A percentile compares a stretch with the other conserved stretches of the same genome.
phyloP scores from a whole-genome alignment of 78 protist species.

The Chrysochromulina parva region DNA sequence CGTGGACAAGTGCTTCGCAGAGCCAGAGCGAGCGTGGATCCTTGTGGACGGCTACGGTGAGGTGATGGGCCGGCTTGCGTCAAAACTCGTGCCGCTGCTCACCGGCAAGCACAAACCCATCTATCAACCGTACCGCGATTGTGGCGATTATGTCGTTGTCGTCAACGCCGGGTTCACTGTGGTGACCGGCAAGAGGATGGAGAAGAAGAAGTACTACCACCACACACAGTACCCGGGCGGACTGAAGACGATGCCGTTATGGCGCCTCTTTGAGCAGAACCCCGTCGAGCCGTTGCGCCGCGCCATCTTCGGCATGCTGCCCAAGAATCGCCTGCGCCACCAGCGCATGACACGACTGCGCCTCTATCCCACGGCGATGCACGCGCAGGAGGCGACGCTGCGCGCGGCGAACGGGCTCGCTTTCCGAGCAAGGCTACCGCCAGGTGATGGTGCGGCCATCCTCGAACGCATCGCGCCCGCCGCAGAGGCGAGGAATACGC shows the following conservation, averaged over 20 bases:
- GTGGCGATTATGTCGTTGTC: background rate
- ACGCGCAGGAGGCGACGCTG: background rate
- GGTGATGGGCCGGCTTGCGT: background rate
- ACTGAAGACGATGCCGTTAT: background rate
- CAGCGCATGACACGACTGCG: conserved; percentile 23
- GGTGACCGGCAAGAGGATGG: background rate
- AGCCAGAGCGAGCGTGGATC: background rate
- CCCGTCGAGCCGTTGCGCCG: background rate
- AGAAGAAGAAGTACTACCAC: background rate
- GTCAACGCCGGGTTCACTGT: background rate
- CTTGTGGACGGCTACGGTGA: background rate
- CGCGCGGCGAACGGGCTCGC: no score
- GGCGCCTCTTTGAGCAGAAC: background rate
- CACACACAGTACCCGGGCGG: background rate
- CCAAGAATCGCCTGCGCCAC: background rate
- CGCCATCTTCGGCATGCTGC: conserved; percentile 11
- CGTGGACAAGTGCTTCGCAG: background rate
- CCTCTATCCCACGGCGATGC: background rate
- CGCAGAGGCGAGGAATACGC: no score
- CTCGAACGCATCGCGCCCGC: no score
- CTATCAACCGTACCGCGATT: background rate
- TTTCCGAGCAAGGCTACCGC: no score
- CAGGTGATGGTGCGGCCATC: no score
- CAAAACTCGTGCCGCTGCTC: background rate
- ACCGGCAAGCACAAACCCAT: conserved; percentile 27